phyloP scores from a whole-genome alignment of 2,329 filamentous ascomycete species.

The Calycina herbarum region DNA sequence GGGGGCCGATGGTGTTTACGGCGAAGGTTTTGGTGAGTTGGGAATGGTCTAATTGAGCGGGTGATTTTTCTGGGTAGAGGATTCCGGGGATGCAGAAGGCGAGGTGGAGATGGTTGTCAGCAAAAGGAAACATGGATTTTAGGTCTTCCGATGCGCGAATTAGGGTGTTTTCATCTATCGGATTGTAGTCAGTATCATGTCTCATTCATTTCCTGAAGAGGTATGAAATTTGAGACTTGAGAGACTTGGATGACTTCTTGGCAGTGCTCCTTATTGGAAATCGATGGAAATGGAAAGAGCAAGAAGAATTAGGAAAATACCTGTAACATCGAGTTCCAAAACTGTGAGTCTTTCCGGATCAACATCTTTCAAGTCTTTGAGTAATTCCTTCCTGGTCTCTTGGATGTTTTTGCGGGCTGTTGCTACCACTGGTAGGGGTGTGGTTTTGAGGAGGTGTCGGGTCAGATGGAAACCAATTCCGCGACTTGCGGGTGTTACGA shows the following conservation, averaged over 20 bases:
- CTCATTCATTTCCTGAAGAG: background rate
- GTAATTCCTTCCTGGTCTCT: constrained; percentile 48
- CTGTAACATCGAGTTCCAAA: constrained; percentile 56
- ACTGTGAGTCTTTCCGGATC: constrained; percentile 49
- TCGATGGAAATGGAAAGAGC: background rate
- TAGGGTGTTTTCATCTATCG: constrained; percentile 60
- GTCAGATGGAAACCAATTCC: constrained; percentile 64
- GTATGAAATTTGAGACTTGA: background rate
- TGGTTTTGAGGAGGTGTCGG: constrained; percentile 56
- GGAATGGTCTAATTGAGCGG: constrained; percentile 60
- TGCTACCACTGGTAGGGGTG: constrained; percentile 58
- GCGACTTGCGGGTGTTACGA: constrained; percentile 60
- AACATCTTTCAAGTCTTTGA: constrained; percentile 48
- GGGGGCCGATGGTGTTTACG: constrained; percentile 71
- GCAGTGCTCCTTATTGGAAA: background rate
- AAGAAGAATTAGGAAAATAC: constrained; percentile 40
- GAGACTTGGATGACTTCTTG: background rate
- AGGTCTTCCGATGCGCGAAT: constrained; percentile 54
- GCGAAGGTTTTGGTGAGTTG: constrained; percentile 67
- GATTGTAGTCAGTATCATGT: background rate
- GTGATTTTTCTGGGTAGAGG: constrained; percentile 71
- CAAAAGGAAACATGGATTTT: constrained; percentile 51
- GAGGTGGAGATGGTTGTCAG: constrained; percentile 62
- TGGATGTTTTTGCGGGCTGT: constrained; percentile 57
- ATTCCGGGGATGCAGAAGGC: constrained; percentile 71